Evolutionary conservation across 345 rosid genomes (phyloP), one percentile per base, ranked within the genome.

Genomic region (Viola odorata): DNA sequence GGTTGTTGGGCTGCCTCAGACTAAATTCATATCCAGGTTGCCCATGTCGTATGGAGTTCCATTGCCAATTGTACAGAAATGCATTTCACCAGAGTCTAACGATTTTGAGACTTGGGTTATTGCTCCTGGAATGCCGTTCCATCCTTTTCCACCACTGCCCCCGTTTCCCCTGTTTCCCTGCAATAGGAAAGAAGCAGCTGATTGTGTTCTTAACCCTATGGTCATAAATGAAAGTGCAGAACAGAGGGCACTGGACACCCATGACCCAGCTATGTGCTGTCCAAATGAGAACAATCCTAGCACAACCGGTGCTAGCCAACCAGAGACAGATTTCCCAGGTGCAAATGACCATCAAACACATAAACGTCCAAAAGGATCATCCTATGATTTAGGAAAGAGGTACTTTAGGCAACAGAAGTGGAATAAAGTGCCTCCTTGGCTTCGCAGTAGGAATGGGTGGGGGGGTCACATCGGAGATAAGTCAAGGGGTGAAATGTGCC

Each of bases 41-140:
- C 83, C 90, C 10, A 89, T 88, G 62, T 82, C 99, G 10, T 94
- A 85, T 68, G 99, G 99, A 47, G 77, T 91, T 72, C 98, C 98
- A 7, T 63, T 86, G 68, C 67, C 77, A 65, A 68, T 85, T 50
- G 58, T 82, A 75, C 83, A 81, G 73, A 85, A 86, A 50, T 82
- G 73, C 58, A 91, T 95, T 13, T 77, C 82, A 53, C 80, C 83
- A 7, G 60, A 63, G 65, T 73, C 73, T 57, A 88, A 80, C 58
- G 74, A 60, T 53, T 58, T 53, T 1, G 82, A 65, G 50, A 66
- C 77, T 70, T 91, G 99, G 96, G 72, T 62, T 48, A 58, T 84
- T 66, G 96, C 91, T 77, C 98, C 98, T 4, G 91, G 96, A 62
- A 63, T 88, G 68, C 87, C 95, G 55, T 91, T 91, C 73, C 74